Base-by-base conservation (phyloP, 2,329 filamentous ascomycete species). In the Paecilomyces dactylethromorphus region DNA sequence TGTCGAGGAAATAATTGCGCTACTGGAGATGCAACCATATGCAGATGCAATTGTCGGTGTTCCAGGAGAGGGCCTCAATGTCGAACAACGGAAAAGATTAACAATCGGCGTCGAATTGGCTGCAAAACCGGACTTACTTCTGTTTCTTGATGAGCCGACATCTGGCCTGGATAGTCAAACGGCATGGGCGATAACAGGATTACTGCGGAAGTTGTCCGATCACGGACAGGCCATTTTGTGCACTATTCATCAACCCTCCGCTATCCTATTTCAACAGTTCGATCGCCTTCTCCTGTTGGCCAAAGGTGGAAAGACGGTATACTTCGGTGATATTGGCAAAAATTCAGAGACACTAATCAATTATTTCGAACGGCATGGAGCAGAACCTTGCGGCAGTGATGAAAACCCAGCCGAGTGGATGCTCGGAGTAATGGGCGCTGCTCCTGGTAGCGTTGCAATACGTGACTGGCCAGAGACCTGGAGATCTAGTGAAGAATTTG, bases 71-170 rank as follows among this genome's bases (percentile, higher is more conserved):
- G 92, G 81, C 77, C 76, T 84, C 51, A 84, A 83, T 56, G 81
- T 84, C 22, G 85, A 87, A 70, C 84, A 87, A 70, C 80, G 85
- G 18, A 87, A 87, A 71, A 89, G 91, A 67, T 82, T 97, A 5
- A 97, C 92, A 0, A 96, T 97, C 63, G 93, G 91, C 75, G 92
- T 97, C n/a, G 93, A 97, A 72, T 83, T 97, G 24, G 93, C 91
- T 50, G 93, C 93, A 6, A 96, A 94, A 78, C 93, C 93, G 5
- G 87, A 91, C 49, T 81, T 97, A 56, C 82, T 97, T 61, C 85
- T 97, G 54, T 97, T 97, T 78, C 85, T 97, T 45, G 93, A 97
- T 68, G 93, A 97, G 74, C 93, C 92, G 13, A 97, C 92, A 3
- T 96, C 92, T 29, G 93, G 93, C 79, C 86, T 97, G 21, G 93